These are phyloP conservation scores for Escovopsis sp. DNA, from an alignment of 2,329 filamentous ascomycete genomes.

Conservation along the genomic window DNA sequence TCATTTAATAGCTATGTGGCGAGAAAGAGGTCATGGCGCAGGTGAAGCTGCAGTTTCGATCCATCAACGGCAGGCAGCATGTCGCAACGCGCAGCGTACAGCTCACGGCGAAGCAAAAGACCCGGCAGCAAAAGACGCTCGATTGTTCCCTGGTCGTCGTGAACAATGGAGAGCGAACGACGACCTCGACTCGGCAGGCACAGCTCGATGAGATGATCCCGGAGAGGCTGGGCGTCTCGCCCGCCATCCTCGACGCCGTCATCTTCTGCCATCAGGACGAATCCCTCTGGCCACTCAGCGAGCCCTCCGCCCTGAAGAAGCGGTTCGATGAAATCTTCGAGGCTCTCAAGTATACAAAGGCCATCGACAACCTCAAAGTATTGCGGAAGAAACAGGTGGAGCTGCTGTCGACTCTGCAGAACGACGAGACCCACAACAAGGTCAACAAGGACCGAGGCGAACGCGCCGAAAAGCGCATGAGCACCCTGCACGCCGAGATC, in stretches of 20 bases:
- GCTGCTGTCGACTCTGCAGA: constrained; percentile 56
- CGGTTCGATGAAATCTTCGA: constrained; percentile 97
- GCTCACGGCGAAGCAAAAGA: constrained; percentile 71
- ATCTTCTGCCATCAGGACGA: constrained; percentile 99
- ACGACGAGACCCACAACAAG: constrained; percentile 64
- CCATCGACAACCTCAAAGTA: constrained; percentile 85
- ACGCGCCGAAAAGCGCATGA: constrained; percentile 49
- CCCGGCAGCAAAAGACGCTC: constrained; percentile 64
- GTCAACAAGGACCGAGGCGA: constrained; percentile 74
- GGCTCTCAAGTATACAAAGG: constrained; percentile 91
- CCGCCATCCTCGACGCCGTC: constrained; percentile 80
- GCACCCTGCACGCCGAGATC: constrained; percentile 51
- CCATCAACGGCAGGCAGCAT: constrained; percentile 63
- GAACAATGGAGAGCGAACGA: constrained; percentile 64
- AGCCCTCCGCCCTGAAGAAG: constrained; percentile 74
- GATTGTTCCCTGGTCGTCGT: constrained; percentile 65
- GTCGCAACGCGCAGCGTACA: constrained; percentile 74
- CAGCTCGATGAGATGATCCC: constrained; percentile 78
- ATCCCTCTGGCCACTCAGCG: constrained; percentile 90
- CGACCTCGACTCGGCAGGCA: constrained; percentile 64
- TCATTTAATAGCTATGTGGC: constrained; percentile 45
- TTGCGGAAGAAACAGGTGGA: constrained; percentile 72
- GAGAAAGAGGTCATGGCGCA: constrained; percentile 85
- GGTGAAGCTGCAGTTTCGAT: constrained; percentile 77
- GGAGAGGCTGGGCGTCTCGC: constrained; percentile 73